Base-by-base conservation (phyloP, 2,329 filamentous ascomycete genomes). In the Biscogniauxia sp. region DNA sequence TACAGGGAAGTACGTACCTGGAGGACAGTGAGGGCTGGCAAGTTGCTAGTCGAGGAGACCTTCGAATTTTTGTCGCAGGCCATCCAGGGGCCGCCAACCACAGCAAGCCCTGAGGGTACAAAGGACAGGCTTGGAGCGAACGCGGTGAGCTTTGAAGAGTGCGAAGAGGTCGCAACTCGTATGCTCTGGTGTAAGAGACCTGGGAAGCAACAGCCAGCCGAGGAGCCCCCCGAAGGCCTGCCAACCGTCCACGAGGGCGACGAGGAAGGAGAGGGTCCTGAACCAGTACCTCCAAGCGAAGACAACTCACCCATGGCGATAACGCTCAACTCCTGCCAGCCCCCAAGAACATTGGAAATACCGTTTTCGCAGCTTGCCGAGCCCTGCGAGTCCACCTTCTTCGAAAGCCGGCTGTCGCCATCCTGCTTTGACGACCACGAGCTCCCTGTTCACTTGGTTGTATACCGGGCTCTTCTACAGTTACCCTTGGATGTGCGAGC, bases 371-470 rank as follows among this genome's bases (percentile, higher is more conserved):
- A 81, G 53, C 79, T 98, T 2, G 83, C 92, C 0, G 84, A 90
- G 60, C 89, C 92, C 0, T 90, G 89, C 61, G 92, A 97, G 69
- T 82, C 81, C 25, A 83, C 88, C 0, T 87, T 97, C 58, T 92
- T 98, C 66, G 88, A 81, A 70, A 66, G 82, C 69, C 69, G 81
- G 68, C 71, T 77, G 77, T 63, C 77, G 70, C 69, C 78, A 70
- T 73, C 75, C 19, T 86, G 87, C 49, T 87, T 93, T 63, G 95
- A 99, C 70, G 93, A 98, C 69, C 83, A 99, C 67, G 94, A 98
- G 65, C 82, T 91, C 19, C 88, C 94, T 0, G 70, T 98, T 1
- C 91, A 91, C 56, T 73, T 88, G 13, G 82, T 98, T 8, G 80
- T 96, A 2, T 96, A 96, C 75, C 84, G 85, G 57, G 84, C 88